Percentiles rank a stretch among this genome's conserved stretches.
Conservation (phyloP, 176 grass and related monocot genomes). For the Oryza glumipatula region DNA sequence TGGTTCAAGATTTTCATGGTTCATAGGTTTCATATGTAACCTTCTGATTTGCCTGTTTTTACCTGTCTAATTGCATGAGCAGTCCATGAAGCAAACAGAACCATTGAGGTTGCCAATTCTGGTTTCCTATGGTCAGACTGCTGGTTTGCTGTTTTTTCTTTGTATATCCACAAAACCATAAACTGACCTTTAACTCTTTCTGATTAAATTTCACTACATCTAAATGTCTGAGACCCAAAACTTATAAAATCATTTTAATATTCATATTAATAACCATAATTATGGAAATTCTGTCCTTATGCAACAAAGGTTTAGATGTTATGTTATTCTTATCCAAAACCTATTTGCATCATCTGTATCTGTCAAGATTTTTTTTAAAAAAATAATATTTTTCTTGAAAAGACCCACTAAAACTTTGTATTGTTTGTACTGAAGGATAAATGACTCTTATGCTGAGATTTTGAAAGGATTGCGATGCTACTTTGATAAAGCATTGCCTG, state of each 20-base stretch:
- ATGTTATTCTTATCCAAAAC: not conserved
- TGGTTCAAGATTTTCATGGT: too few relatives aligned
- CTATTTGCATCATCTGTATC: not conserved
- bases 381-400: not conserved
- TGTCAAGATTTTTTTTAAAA: not conserved
- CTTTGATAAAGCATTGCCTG: slow-evolving; percentile 95
- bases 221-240: not conserved
- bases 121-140: not conserved
- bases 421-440: slow-evolving; percentile 62
- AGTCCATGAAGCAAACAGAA: too few relatives aligned
- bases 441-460: slow-evolving; percentile 82
- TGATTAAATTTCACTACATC: not conserved
- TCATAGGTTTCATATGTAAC: too few relatives aligned
- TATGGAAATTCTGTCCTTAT: slow-evolving; percentile 18
- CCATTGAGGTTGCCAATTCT: too few relatives aligned
- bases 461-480: slow-evolving; percentile 91
- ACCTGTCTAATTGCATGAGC: too few relatives aligned
- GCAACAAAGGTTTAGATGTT: not conserved
- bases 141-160: not conserved
- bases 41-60: too few relatives aligned
- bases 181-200: not conserved
- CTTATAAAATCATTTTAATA: not conserved
- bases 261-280: not conserved
- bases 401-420: slow-evolving; percentile 23
- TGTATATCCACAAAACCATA: not conserved